A percentile compares a stretch with the other conserved stretches of the same genome.
Evolutionary conservation across 495 filamentous ascomycete species (phyloP).

Genomic region (Bryoglossum gracile): DNA sequence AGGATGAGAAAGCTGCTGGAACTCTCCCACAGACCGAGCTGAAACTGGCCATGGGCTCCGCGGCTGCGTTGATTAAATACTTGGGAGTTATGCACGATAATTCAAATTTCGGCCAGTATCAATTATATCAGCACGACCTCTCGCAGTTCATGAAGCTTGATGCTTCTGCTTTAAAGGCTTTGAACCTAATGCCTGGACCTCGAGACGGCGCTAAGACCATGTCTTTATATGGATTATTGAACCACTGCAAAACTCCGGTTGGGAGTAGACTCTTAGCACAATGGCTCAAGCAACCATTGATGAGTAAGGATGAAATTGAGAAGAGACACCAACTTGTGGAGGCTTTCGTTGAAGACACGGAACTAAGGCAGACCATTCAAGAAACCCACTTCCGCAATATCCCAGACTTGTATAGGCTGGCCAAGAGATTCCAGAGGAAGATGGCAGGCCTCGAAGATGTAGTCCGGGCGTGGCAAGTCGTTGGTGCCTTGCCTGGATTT

Average conservation of each 20-base stretch:
- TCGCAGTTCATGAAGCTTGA: conserved; percentile 99
- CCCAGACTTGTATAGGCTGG: conserved; percentile 86
- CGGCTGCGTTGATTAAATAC: conserved; percentile 91
- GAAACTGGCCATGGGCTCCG: conserved; percentile 95
- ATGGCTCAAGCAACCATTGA: conserved; percentile 97
- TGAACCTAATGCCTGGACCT: conserved; percentile 95
- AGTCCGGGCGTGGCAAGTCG: conserved; percentile 88
- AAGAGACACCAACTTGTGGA: conserved; percentile 91
- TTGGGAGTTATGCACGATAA: conserved; percentile 84
- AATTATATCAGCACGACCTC: conserved; percentile 94
- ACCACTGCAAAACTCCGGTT: conserved; percentile 95
- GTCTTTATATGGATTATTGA: conserved; percentile 89
- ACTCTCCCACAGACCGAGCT: conserved; percentile 85
- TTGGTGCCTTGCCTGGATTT: conserved; percentile 85
- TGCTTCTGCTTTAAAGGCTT: conserved; percentile 83
- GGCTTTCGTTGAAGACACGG: conserved; percentile 88
- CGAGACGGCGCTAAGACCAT: conserved; percentile 95
- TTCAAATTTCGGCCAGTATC: conserved; percentile 93
- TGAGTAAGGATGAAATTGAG: conserved; percentile 85
- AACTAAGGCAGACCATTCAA: conserved; percentile 93
- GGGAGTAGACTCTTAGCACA: conserved; percentile 87
- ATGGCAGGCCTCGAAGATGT: conserved; percentile 92
- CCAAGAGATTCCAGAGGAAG: conserved; percentile 89
- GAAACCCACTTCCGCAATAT: conserved; percentile 93
- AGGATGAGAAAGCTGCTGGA: conserved; percentile 72